phyloP scores from a whole-genome alignment of 495 filamentous ascomycete genomes.

The Talaromyces liani region DNA sequence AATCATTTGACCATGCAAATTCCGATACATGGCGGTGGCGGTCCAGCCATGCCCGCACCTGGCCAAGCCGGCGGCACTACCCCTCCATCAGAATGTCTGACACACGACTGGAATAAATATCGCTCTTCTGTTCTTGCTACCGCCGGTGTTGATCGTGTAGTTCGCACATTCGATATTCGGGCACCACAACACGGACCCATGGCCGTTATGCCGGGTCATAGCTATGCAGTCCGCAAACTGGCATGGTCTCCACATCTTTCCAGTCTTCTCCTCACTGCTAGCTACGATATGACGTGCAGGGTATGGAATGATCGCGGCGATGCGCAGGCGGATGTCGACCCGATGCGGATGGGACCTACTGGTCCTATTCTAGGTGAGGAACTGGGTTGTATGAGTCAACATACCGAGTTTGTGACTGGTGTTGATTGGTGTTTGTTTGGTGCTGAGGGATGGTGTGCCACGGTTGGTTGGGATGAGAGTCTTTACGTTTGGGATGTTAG shows the following conservation, averaged over 20 bases:
- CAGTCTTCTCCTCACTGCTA: constrained; percentile 77
- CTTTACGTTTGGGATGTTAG: constrained; percentile 88
- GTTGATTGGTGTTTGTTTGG: constrained; percentile 98
- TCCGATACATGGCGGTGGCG: constrained; percentile 56
- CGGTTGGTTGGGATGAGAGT: constrained; percentile 86
- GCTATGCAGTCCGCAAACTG: constrained; percentile 79
- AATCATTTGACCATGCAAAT: constrained; percentile 76
- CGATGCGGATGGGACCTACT: constrained; percentile 29
- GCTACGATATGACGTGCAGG: constrained; percentile 96
- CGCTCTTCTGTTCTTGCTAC: constrained; percentile 72
- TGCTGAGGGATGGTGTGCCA: constrained; percentile 90
- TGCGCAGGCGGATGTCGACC: constrained; percentile 39
- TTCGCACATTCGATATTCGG: constrained; percentile 85
- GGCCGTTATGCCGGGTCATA: constrained; percentile 68
- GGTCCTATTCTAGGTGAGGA: constrained; percentile 51
- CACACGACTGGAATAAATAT: constrained; percentile 99
- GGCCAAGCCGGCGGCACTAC: constrained; percentile 21
- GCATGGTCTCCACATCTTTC: constrained; percentile 88
- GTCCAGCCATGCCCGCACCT: constrained; percentile 37
- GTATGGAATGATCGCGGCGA: constrained; percentile 71
- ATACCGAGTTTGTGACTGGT: constrained; percentile 96
- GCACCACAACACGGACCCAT: constrained; percentile 62
- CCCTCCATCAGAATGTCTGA: constrained; percentile 71
- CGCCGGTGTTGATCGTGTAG: constrained; percentile 78
- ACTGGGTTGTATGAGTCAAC: constrained; percentile 79